Base-by-base conservation (phyloP, 2,329 filamentous ascomycete genomes). In the Claviceps sorghi region DNA sequence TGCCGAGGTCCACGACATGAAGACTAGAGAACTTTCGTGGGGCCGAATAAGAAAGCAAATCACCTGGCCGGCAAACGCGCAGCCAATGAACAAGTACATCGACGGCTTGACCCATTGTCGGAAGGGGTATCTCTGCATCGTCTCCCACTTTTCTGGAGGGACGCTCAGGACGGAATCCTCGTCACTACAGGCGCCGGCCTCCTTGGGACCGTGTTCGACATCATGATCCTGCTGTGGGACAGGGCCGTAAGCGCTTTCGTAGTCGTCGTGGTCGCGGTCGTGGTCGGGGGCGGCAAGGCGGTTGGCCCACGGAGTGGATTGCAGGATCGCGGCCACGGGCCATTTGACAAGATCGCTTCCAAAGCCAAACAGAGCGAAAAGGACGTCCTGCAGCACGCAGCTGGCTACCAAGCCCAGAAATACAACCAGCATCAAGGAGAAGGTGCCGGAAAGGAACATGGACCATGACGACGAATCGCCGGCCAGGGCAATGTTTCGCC, bases 1-100 rank as follows among this genome's bases (percentile, higher is more conserved):
- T 1, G 58, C 58, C 2, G 62, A 53, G 0, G 66, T 67, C 63
- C 66, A 69, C 0, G 66, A 69, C 51, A 69, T 58, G 55, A 66
- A 68, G 7, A 59, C 58, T 11, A 68, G 53, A 2, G 66, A 63
- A 49, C 58, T 58, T 22, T 65, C 61, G 13, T 56, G 45, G 0
- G 66, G 66, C 10, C 66, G 61, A 15, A 60, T 48, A 2, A 58
- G 15, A 3, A 56, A 53, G 1, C 58, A 50, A 15, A 64, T 36
- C 9, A 59, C 22, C 38, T 62, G 60, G 11, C 55, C 56, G 1
- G 60, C 19, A n/a, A 65, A 42, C 0, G 38, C 41, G 6, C 56
- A 21, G 15, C 41, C 50, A 13, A 61, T 50, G 4, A 57, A 15
- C 7, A 57, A 10, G 43, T 61, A 58, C 30, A 54, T 32, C 15